Evolutionary conservation across 2,329 filamentous ascomycete genomes (phyloP), one percentile per base, ranked within the genome.

Genomic region (Chaetomiaceae sp.): DNA sequence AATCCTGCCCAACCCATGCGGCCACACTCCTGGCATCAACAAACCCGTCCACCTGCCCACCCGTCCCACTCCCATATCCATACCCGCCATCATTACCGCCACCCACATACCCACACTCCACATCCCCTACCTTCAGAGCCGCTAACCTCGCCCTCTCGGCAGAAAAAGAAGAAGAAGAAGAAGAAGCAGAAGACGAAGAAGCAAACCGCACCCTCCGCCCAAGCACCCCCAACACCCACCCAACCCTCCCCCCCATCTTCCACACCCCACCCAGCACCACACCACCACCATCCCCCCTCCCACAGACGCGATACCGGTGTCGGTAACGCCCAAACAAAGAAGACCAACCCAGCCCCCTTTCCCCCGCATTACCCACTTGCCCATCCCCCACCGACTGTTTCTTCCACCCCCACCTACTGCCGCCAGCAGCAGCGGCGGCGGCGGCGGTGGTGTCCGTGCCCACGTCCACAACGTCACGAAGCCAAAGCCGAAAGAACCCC

Each of bases 181-280:
- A n/a, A n/a, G n/a, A n/a, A n/a, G n/a, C n/a, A n/a, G n/a, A n/a
- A n/a, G n/a, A n/a, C n/a, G n/a, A n/a, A n/a, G n/a, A n/a, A n/a
- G n/a, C n/a, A 27, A 29, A n/a, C 36, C 38, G 57, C 57, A 1
- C 45, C 50, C 5, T 48, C 51, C 7, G 46, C 49, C 55, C 57
- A 54, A 38, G 1, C 16, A 2, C 18, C 6, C 30, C 16, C 45
- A 40, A 25, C 30, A n/a, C 18, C 20, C 18, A 14, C 16, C 9
- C 20, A 14, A 20, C 34, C 33, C 44, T 23, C 34, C 4, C 7
- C 3, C 18, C 14, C 21, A 23, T 14, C 18, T 20, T 25, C 30
- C 7, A 5, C 18, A 23, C 6, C 16, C 13, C 4, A 8, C 21
- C 30, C 34, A 1, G 8, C 38, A 33, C 2, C 13, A 21, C 13